Evolutionary conservation across 495 filamentous ascomycete species (phyloP), one percentile per base, ranked within the genome.

Genomic region (Xylaria longipes): DNA sequence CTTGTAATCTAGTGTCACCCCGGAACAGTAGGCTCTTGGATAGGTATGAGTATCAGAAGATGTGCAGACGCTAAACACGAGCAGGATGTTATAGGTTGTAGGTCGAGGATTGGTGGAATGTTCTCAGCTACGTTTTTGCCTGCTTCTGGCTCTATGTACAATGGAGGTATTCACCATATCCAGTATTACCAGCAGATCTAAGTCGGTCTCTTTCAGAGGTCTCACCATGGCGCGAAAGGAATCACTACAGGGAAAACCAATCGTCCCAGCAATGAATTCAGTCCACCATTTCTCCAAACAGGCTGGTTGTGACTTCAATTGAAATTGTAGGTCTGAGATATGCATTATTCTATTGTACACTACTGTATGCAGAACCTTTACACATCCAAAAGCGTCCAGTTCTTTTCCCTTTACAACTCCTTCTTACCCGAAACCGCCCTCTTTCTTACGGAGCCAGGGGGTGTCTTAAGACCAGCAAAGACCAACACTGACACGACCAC

Each of bases 401-500:
- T 6, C 3, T 31, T 15, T 20, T 14, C n/a, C 25, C 3, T 31
- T 78, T 77, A 84, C 72, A 82, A 71, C 64, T 83, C 77, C 68
- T 83, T 83, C 73, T 84, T 84, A 37, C 73, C 70, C 12, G 37
- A 22, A 27, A 54, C 74, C 15, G 17, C 35, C 66, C 69, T 80
- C 37, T 68, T 71, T 72, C 73, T 78, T 27, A 76, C 68, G 54
- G 81, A 80, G 8, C 79, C 83, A 17, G 79, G 79, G 25, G 86
- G 87, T 31, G 83, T 82, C 79, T 86, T 87, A 63, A 98, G 79
- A 14, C 88, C 86, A 25, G 86, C 86, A 77, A 97, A 92, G 0
- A 91, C 93, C n/a, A 93, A 78, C 63, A 84, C 83, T 48, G 86
- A 87, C 45, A 97, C 94, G 9, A 79, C 89, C 29, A 91, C 76